Evolutionary conservation across 352 stramenopile genomes (phyloP), one percentile per base, ranked within the genome.

Genomic region (Globisporangium nodosum): DNA sequence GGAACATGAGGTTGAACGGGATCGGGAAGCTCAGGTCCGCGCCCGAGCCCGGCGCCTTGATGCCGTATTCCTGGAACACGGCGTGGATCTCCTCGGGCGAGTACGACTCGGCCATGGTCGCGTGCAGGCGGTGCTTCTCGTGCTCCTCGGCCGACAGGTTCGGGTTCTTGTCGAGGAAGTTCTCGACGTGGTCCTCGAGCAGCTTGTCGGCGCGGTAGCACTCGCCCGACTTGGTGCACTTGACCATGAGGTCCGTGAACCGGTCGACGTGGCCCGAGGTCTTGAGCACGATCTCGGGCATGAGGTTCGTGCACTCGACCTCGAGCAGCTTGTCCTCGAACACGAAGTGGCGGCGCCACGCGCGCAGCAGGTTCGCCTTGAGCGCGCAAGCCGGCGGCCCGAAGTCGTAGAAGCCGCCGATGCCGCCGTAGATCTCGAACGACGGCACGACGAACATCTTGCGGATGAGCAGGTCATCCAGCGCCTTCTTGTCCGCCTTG

Each of bases 181-280:
- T 87, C 71, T 99, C 97, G 59, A 99, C 98, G 66, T 96, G 85
- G 81, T 99, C 97, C 70, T 99, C 97, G 11, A 99, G 82, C 54
- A 99, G 78, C 82, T 99, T 99, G 80, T 99, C 97, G n/a, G 97
- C 97, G 62, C 97, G 92, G 73, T 98, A 99, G 72, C 97, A 99
- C 67, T 99, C 96, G 33, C 96, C 96, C 59, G 90, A 98, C 60
- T 96, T 95, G 58, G 78, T 87, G 80, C 98, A 98, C 71, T 98
- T 99, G 49, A 99, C 97, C 97, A 99, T 99, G 21, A 99, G 82
- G 80, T 99, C 97, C 52, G 97, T 99, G 71, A 99, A 99, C 37
- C 96, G 94, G 71, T 99, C 97, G 42, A 99, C 97, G 71, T 99
- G 97, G 49, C 97, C 97, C 65, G 92, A 98, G 1, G 97, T 99